These are phyloP conservation scores for Blastobotrys petasosporus DNA, from an alignment of 1,139 yeast species.

Conservation along the genomic window DNA sequence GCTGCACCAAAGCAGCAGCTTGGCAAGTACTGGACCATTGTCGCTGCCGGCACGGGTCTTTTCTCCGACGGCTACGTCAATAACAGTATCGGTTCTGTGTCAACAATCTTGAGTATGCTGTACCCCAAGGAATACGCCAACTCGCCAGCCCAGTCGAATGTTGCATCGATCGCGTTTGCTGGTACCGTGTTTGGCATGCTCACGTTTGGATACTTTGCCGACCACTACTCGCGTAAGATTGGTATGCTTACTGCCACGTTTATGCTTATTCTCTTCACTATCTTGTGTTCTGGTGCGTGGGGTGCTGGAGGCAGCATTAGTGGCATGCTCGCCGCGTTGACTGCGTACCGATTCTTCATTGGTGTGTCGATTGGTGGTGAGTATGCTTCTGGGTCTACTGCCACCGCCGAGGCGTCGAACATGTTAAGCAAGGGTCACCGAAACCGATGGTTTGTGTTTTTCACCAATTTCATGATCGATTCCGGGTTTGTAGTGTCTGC, in stretches of 20 bases:
- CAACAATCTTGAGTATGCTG: conserved; percentile 56
- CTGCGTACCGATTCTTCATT: conserved; percentile 77
- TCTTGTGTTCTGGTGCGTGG: conserved; percentile 82
- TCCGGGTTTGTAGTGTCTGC: conserved; percentile 77
- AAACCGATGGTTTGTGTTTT: conserved; percentile 84
- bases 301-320: conserved; percentile 59
- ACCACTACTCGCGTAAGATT: conserved; percentile 66
- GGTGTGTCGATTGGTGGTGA: conserved; percentile 80
- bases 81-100: conserved; percentile 71
- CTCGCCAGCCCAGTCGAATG: conserved; percentile 67
- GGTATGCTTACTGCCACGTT: conserved; percentile 76
- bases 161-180: conserved; percentile 82
- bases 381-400: conserved; percentile 89
- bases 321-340: conserved; percentile 76
- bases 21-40: conserved; percentile 58
- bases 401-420: conserved; percentile 87
- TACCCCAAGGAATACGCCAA: conserved; percentile 58
- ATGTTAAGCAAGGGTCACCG: conserved; percentile 72
- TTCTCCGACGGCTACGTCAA: conserved; percentile 90
- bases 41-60: conserved; percentile 85
- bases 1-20: conserved; percentile 7
- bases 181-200: conserved; percentile 91
- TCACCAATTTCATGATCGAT: conserved; percentile 86
- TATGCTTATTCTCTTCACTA: conserved; percentile 66
- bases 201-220: conserved; percentile 71